Conservation (phyloP, 805 yeast genomes). For the Kregervanrija pseudodelftensis region DNA sequence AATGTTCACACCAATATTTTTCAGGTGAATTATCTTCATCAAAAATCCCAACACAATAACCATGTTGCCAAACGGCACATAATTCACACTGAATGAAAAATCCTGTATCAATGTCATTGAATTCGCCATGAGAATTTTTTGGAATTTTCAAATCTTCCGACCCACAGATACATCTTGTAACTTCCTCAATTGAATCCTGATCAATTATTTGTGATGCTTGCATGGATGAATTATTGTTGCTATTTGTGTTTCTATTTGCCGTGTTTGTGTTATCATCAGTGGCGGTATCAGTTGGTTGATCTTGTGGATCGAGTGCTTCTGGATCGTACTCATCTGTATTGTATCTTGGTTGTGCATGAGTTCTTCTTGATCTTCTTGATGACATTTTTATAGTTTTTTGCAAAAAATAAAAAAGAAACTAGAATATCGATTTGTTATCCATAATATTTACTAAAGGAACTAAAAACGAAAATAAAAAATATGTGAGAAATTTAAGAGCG, state of each 20-base stretch:
- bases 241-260: too few relatives aligned
- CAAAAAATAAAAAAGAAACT: slow-evolving; percentile 11
- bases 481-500: background rate
- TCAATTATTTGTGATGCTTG: slow-evolving; percentile 1
- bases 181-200: slow-evolving; percentile 33
- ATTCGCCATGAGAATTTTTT: slow-evolving; percentile 20
- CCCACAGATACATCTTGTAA: slow-evolving; percentile 52
- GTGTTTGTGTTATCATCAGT: background rate
- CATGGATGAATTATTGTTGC: background rate
- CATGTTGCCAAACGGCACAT: slow-evolving; percentile 97
- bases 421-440: slow-evolving; percentile 1
- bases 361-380: slow-evolving; percentile 26
- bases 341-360: slow-evolving; percentile 14
- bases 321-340: slow-evolving; percentile 13
- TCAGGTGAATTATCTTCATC: slow-evolving; percentile 78
- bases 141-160: slow-evolving; percentile 36
- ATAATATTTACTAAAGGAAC: slow-evolving; percentile 6
- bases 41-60: slow-evolving; percentile 83
- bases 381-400: slow-evolving; percentile 14
- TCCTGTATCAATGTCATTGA: slow-evolving; percentile 44
- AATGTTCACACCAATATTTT: slow-evolving; percentile 88
- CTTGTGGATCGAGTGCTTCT: slow-evolving; percentile 5
- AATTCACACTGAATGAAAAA: slow-evolving; percentile 79
- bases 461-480: slow-evolving; percentile 10
- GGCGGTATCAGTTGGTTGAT: slow-evolving; percentile 1